Conservation (phyloP, 1,139 yeast genomes). For the Ogataea hybrid region DNA sequence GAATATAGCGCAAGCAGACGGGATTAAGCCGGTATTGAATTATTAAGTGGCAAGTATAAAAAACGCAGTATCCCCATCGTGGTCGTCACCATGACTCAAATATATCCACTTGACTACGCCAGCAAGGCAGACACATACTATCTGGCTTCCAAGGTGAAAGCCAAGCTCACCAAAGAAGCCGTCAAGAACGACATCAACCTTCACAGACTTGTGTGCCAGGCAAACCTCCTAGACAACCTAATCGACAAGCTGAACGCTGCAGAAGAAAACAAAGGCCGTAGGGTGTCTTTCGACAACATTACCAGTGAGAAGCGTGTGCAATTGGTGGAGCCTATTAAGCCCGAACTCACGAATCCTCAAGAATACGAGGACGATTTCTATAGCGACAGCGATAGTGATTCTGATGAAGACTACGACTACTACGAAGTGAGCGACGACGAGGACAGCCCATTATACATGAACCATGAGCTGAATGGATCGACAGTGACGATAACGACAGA, state of each 20-base stretch:
- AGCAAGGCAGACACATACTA: slow-evolving; percentile 42
- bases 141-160: slow-evolving; percentile 67
- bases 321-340: slow-evolving; percentile 11
- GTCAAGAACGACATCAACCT: slow-evolving; percentile 57
- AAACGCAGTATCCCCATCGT: background rate
- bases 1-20: slow-evolving; percentile 2
- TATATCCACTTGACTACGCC: slow-evolving; percentile 4
- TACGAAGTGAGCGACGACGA: slow-evolving; percentile 22
- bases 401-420: slow-evolving; percentile 34
- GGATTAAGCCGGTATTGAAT: background rate
- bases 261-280: slow-evolving; percentile 5
- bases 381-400: slow-evolving; percentile 5
- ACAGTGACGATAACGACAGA: slow-evolving; percentile 3
- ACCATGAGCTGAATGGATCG: slow-evolving; percentile 2
- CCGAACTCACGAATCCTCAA: slow-evolving; percentile 4
- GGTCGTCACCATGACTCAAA: background rate
- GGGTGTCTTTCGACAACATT: slow-evolving; percentile 19
- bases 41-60: background rate
- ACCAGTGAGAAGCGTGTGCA: slow-evolving; percentile 15
- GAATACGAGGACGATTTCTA: slow-evolving; percentile 14
- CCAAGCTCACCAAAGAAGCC: slow-evolving; percentile 68
- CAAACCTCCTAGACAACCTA: slow-evolving; percentile 68
- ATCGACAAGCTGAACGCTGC: slow-evolving; percentile 44
- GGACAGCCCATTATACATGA: slow-evolving; percentile 1
- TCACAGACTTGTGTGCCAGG: slow-evolving; percentile 67